Conservation (phyloP, 768 basidiomycete species). For the Solioccasus polychromus region DNA sequence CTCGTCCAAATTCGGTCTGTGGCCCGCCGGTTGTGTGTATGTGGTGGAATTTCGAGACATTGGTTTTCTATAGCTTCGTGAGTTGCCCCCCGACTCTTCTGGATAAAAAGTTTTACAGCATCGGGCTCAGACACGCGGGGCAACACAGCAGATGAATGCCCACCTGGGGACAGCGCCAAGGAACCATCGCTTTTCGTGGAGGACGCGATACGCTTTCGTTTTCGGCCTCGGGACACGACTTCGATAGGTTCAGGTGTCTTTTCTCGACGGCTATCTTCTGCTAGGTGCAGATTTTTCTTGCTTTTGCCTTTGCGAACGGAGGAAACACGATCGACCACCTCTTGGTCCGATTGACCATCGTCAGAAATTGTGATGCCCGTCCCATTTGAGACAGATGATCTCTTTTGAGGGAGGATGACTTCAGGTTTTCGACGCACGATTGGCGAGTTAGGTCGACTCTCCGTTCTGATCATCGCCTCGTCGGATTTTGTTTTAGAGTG, state of each 20-base stretch:
- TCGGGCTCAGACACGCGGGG: slow-evolving; percentile 6
- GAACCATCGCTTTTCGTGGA: slow-evolving; percentile 9
- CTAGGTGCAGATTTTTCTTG: slow-evolving; percentile 9
- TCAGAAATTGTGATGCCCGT: neutral
- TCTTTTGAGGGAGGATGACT: slow-evolving; percentile 7
- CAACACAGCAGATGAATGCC: slow-evolving; percentile 11
- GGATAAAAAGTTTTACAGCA: slow-evolving; percentile 3
- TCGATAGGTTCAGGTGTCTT: slow-evolving; percentile 13
- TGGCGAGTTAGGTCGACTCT: slow-evolving; percentile 4
- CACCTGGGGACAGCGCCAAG: slow-evolving; percentile 18
- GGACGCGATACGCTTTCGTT: slow-evolving; percentile 25
- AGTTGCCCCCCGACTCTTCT: slow-evolving; percentile 5
- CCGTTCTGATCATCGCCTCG: slow-evolving; percentile 1
- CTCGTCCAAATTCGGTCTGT: neutral
- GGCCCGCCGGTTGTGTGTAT: slow-evolving; percentile 2
- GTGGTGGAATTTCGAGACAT: slow-evolving; percentile 5
- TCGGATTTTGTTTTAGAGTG: slow-evolving; percentile 1
- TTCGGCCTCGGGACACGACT: slow-evolving; percentile 10
- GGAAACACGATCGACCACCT: neutral
- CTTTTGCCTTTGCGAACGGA: slow-evolving; percentile 13
- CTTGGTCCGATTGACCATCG: slow-evolving; percentile 1
- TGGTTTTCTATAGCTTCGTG: slow-evolving; percentile 6
- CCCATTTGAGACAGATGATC: neutral
- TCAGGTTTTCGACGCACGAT: slow-evolving; percentile 10
- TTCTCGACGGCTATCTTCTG: slow-evolving; percentile 3